These are phyloP conservation scores for Magnolia sinica DNA, from an alignment of 164 flowering plant genomes.

Conservation along the genomic window DNA sequence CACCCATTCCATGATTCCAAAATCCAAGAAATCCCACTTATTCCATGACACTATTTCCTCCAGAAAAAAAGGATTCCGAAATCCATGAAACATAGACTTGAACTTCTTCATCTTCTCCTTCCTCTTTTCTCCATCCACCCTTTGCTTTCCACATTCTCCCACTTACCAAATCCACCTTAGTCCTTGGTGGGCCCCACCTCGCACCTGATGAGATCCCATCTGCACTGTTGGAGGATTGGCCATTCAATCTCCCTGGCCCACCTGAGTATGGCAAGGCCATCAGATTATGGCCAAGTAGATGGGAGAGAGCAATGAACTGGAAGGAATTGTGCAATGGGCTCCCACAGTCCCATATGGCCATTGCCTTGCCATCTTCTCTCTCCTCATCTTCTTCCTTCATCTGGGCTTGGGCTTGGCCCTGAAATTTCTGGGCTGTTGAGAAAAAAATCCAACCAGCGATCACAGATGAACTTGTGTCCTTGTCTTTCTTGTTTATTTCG, in stretches of 20 bases:
- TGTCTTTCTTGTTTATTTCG: too few relatives aligned
- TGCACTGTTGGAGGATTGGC: background rate
- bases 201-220: background rate
- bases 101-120: background rate
- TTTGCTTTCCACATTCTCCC: background rate
- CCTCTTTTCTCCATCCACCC: background rate
- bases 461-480: too few relatives aligned
- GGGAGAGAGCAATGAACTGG: background rate
- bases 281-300: conserved; percentile 1
- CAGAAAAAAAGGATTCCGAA: background rate
- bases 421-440: too few relatives aligned
- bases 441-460: too few relatives aligned
- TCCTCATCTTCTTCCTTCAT: conserved; percentile 6
- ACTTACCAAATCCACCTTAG: background rate
- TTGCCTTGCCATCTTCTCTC: background rate
- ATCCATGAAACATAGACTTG: background rate
- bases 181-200: background rate
- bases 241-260: background rate
- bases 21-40: too few relatives aligned
- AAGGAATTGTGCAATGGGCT: conserved; percentile 8
- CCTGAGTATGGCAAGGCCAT: background rate
- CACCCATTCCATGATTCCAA: too few relatives aligned
- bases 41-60: background rate
- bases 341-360: conserved; percentile 2
- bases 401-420: background rate